Evolutionary conservation across 108 stramenopile species (phyloP), one percentile per base, ranked within the genome.

Genomic region (Pseudonitzschia pungens): DNA sequence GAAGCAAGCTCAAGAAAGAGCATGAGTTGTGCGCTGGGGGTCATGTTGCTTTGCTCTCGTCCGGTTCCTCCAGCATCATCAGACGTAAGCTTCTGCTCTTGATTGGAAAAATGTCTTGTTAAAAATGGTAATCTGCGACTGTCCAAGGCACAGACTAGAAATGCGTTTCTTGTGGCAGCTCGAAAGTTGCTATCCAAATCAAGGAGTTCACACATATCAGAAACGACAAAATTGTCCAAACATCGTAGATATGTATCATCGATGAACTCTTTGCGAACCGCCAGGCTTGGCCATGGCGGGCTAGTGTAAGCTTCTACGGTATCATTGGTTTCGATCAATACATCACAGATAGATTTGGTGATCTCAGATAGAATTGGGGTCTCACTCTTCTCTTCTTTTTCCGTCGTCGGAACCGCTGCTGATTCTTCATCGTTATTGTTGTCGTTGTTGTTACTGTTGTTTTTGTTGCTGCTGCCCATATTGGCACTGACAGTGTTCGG

Each of bases 101-200:
- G 40, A 11, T 65, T 41, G 41, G 83, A 54, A 59, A 89, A 83
- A 41, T 79, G 88, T 24, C 81, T 55, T 24, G 84, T 76, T 43
- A 94, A 70, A 53, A 92, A 94, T 21, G 86, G 87, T n/a, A 81
- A 57, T 21, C 86, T 73, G 27, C 93, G 87, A 27, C 82, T 71
- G 73, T 94, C 93, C 4, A 81, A 42, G 18, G 85, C 84, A 59
- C 90, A 91, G 9, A 80, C 78, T 41, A 82, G 73, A 53, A 94
- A 88, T 21, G 89, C 89, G 70, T 80, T 70, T 21, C 69, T 69
- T 20, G 91, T 73, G 1, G 86, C 83, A 29, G 50, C 72, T 26
- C 86, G 86, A 68, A 93, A 85, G 60, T 82, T 84, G 14, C 45
- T 56, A 45, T 87, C 83, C 29, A 75, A 59, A 57, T 77, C 71